Conservation (phyloP, 1,284 basidiomycete genomes). For the Cutaneotrichosporon arboriforme region DNA sequence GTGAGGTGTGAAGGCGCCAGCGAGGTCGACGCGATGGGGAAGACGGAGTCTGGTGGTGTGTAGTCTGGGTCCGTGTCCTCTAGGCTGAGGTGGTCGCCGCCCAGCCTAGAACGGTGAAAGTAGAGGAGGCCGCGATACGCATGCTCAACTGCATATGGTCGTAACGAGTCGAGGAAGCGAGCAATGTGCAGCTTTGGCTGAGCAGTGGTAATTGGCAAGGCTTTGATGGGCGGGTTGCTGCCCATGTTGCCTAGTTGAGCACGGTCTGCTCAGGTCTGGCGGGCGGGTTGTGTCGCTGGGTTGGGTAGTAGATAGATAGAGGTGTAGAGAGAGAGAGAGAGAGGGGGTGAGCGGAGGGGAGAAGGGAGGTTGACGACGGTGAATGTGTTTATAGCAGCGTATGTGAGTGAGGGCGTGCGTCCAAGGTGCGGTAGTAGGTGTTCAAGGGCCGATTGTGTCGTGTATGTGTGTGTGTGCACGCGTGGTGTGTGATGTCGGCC, state of each 20-base stretch:
- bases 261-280: too few relatives aligned
- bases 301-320: not conserved
- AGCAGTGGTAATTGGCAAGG: constrained; percentile 10
- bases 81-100: constrained; percentile 30
- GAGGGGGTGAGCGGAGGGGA: not conserved
- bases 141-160: constrained; percentile 6
- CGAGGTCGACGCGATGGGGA: not conserved
- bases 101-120: constrained; percentile 36
- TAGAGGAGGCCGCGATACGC: constrained; percentile 17
- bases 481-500: too few relatives aligned
- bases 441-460: too few relatives aligned
- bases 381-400: too few relatives aligned
- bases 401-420: too few relatives aligned
- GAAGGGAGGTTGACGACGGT: too few relatives aligned
- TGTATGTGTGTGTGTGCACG: too few relatives aligned
- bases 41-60: not conserved
- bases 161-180: constrained; percentile 4
- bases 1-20: too few relatives aligned
- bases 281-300: not conserved
- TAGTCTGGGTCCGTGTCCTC: constrained; percentile 15
- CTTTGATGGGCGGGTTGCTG: constrained; percentile 15
- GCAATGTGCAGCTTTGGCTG: constrained; percentile 15
- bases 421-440: too few relatives aligned
- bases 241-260: constrained; percentile 10
- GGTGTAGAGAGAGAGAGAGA: not conserved